These are phyloP conservation scores for Aulographum hederae DNA, from an alignment of 2,329 filamentous ascomycete genomes.

Conservation along the genomic window DNA sequence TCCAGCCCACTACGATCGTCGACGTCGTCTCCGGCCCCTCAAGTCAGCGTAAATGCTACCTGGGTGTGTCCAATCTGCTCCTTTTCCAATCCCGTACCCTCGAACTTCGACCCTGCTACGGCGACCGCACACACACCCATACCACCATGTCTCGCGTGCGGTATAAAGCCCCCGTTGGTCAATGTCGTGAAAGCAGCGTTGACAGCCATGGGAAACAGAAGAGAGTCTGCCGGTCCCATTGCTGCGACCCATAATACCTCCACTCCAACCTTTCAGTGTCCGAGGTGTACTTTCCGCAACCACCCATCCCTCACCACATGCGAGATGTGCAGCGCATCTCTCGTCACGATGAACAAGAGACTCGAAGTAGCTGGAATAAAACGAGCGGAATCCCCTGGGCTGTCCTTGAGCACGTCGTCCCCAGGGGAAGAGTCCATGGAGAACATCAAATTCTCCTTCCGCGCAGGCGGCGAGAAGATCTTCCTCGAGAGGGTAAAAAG, in stretches of 20 bases:
- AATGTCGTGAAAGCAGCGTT: conserved; percentile 79
- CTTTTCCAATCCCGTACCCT: conserved; percentile 81
- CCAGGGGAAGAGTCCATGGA: conserved; percentile 51
- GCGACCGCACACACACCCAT: conserved; percentile 64
- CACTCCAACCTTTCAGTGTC: conserved; percentile 35
- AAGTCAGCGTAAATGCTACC: conserved; percentile 44
- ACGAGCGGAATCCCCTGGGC: conserved; percentile 33
- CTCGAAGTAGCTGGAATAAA: conserved; percentile 14
- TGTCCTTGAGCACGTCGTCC: background rate
- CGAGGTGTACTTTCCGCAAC: conserved; percentile 84
- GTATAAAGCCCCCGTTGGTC: conserved; percentile 74
- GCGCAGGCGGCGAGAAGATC: conserved; percentile 71
- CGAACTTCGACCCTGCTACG: conserved; percentile 76
- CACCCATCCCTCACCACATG: conserved; percentile 73
- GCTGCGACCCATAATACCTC: conserved; percentile 15
- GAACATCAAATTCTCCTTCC: conserved; percentile 80
- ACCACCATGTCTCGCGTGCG: conserved; percentile 79
- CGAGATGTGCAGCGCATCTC: conserved; percentile 74
- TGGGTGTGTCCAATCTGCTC: conserved; percentile 96
- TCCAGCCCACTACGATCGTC: conserved; percentile 17
- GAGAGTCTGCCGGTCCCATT: conserved; percentile 10
- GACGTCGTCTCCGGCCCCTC: conserved; percentile 26
- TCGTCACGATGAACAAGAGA: conserved; percentile 35
- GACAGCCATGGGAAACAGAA: conserved; percentile 46
- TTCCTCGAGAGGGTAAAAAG: conserved; percentile 81